These are phyloP conservation scores for Quillaja saponaria DNA, from an alignment of 306 rosid species.

Conservation along the genomic window DNA sequence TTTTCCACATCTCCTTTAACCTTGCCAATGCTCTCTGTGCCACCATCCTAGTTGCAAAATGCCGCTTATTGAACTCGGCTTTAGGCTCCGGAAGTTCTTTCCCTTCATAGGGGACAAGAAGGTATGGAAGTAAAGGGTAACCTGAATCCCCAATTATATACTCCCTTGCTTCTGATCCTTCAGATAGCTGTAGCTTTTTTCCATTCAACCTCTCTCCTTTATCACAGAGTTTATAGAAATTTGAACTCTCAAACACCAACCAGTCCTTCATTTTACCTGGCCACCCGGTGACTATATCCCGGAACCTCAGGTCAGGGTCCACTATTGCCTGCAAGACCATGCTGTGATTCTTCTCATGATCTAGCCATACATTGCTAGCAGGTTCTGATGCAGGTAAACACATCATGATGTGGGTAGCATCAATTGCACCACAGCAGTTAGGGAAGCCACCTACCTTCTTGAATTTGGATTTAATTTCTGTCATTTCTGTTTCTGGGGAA, in stretches of 20 bases:
- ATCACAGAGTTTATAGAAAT: slow-evolving; percentile 58
- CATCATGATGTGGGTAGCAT: slow-evolving; percentile 72
- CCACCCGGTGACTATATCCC: slow-evolving; percentile 85
- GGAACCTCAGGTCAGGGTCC: slow-evolving; percentile 79
- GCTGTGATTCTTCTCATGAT: slow-evolving; percentile 72
- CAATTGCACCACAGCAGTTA: slow-evolving; percentile 79
- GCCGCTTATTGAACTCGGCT: slow-evolving; percentile 63
- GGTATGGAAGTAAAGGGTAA: slow-evolving; percentile 75
- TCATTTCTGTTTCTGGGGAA: slow-evolving; percentile 61
- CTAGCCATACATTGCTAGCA: slow-evolving; percentile 69
- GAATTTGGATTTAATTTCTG: slow-evolving; percentile 65
- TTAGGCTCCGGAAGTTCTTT: slow-evolving; percentile 54
- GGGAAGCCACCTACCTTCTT: slow-evolving; percentile 76
- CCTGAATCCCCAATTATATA: slow-evolving; percentile 84
- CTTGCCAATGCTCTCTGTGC: slow-evolving; percentile 71
- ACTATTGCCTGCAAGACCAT: slow-evolving; percentile 94
- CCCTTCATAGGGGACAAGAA: slow-evolving; percentile 77
- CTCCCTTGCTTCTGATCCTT: slow-evolving; percentile 67
- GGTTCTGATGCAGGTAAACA: slow-evolving; percentile 71
- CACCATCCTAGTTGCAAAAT: slow-evolving; percentile 58
- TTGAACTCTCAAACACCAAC: slow-evolving; percentile 62
- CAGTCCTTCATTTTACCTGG: slow-evolving; percentile 78
- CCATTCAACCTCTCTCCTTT: slow-evolving; percentile 74
- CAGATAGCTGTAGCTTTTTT: slow-evolving; percentile 40
- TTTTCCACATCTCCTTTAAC: slow-evolving; percentile 85